Evolutionary conservation across 169 alveolate species (phyloP).

Genomic region (Plasmodium gonderi): DNA sequence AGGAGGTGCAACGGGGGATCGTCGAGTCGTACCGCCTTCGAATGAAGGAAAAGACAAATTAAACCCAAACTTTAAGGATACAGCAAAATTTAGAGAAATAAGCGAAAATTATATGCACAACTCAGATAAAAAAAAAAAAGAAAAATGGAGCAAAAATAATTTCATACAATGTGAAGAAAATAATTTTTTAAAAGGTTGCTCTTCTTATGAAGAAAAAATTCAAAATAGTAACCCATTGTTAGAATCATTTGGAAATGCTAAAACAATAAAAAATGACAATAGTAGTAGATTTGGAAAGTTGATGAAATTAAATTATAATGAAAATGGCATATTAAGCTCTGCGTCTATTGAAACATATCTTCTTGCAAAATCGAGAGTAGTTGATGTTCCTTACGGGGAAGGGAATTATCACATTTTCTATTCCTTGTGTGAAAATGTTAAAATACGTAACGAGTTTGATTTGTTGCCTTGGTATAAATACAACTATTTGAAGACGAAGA

Average conservation of each 20-base stretch:
- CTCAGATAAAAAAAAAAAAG: conserved; percentile 1
- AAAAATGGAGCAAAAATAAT: background rate
- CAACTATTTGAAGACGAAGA: conserved; percentile 44
- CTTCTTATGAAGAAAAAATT: conserved; percentile 81
- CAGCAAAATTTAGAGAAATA: background rate
- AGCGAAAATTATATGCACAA: background rate
- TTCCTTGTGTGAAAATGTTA: conserved; percentile 82
- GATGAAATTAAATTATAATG: conserved; percentile 93
- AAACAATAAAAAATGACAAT: conserved; percentile 97
- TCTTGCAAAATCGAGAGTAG: conserved; percentile 96
- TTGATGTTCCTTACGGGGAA: conserved; percentile 90
- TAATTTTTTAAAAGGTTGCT: background rate
- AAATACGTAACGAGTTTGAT: conserved; percentile 19
- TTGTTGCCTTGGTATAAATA: conserved; percentile 73
- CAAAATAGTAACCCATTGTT: conserved; percentile 96
- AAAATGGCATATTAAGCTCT: conserved; percentile 89
- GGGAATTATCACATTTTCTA: conserved; percentile 98
- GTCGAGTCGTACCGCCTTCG: background rate
- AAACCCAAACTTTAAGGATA: background rate
- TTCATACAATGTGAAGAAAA: background rate
- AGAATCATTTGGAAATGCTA: conserved; percentile 99
- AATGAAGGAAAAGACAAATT: background rate
- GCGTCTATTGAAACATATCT: conserved; percentile 96
- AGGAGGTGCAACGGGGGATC: background rate
- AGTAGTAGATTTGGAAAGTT: conserved; percentile 98